Base-by-base conservation (phyloP, 2,329 filamentous ascomycete genomes). In the Ophiocordyceps sinensis region DNA sequence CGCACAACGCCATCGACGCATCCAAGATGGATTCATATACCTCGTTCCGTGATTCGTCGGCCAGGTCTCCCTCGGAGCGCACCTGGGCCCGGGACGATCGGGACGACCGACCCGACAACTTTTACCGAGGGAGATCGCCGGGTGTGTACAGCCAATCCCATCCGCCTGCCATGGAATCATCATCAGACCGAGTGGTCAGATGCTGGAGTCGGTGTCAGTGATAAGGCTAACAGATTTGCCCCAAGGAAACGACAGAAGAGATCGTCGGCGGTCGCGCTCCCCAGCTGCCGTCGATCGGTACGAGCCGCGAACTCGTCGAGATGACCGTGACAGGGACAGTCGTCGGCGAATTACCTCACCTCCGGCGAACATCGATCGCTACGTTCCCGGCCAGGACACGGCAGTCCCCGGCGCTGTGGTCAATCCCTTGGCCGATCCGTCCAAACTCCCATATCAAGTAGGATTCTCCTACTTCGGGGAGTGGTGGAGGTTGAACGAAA, bases 381-480 rank as follows among this genome's bases (percentile, higher is more conserved):
- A 91, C 55, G 80, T 91, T 17, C 85, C 85, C 1, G 82, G 83
- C 15, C 80, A 85, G 49, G 76, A 82, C 41, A 61, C 54, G 43
- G 54, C 55, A 21, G 58, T 72, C 15, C 61, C 72, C 13, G 65
- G 51, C 10, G 31, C 65, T 19, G 53, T 67, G 1, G 61, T 67
- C 15, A 88, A 88, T 49, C 82, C 82, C 9, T 64, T 89, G 3
- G 69, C 74, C 12, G 82, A 89, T 46, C 84, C 84, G 2, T 68
- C 82, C 50, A 75, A 75, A 45, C 68, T 89, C 10, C 76, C 82
- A 3, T 87, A 82, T 47, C 84, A 89, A 56, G 84, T 88, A 42
- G 84, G 84, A 2, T 89, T 89, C 60, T 88, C 83, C 13, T 89
- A 82, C 59, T 89, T 85, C 52, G 79, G 84, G 15, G 84, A 89